Base-by-base conservation (phyloP, 2,329 filamentous ascomycete genomes). In the Calonectria crousiana region DNA sequence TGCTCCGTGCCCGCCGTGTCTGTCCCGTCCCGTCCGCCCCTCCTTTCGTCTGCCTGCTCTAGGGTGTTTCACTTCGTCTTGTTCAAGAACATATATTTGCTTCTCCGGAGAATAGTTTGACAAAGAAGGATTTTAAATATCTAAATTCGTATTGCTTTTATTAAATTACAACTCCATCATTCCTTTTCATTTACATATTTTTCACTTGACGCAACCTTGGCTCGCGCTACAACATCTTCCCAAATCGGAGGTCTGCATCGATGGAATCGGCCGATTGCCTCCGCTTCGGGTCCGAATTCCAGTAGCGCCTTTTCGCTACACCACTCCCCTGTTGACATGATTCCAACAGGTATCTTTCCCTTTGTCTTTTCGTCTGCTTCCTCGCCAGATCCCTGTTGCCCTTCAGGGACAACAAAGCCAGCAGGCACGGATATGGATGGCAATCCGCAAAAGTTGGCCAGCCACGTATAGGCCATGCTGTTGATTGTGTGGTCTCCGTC, bases 321-420 rank as follows among this genome's bases (percentile, higher is more conserved):
- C 89, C 89, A 91, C 78, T 91, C 89, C 0, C 87, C 89, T 67
- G 86, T 88, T 1, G 86, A 89, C 89, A 91, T 91, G 38, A 91
- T 77, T 2, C 89, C 89, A 3, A 91, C 84, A 0, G 89, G 89
- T 0, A 90, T 82, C 73, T 85, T 86, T 0, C 85, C 87, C 14
- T 76, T 75, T 0, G 81, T 83, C 10, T 84, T 81, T 30, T 79
- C 81, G 2, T 80, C 81, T 2, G 82, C 83, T 0, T 85, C 78
- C 6, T 80, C 75, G 0, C 83, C 84, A 0, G 81, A 84, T 4
- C 73, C 75, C 1, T 78, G 74, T 13, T 74, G 73, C 0, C 82
- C 83, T 9, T 84, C 83, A 0, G 87, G 86, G 18, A 83, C 78
- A 0, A 86, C 85, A 28, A 86, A 89, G 2, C 88, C 88, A 0